Percentiles rank a stretch among this genome's conserved stretches.
Evolutionary conservation across 441 rosid genomes (phyloP).

Genomic region (Hura crepitans): DNA sequence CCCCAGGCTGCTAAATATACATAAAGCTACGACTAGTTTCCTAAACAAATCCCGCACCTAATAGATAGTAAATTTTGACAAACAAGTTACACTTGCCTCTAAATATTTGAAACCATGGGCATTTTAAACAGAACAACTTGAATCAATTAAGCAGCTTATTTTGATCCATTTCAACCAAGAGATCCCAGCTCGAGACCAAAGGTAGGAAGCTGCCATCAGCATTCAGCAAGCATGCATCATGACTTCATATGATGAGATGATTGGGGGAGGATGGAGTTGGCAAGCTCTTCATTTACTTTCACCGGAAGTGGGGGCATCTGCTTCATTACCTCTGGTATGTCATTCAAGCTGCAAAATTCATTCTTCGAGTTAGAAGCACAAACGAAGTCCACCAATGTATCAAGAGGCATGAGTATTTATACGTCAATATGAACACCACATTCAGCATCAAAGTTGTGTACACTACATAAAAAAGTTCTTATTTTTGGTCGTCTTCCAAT

Average conservation of each 20-base stretch:
- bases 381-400: not conserved
- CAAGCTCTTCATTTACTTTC: slow-evolving; percentile 76
- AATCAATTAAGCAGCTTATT: slow-evolving; percentile 16
- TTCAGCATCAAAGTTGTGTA: slow-evolving; percentile 1
- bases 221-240: slow-evolving; percentile 30
- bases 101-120: slow-evolving; percentile 9
- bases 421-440: not conserved
- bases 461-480: not conserved
- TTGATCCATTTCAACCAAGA: slow-evolving; percentile 12
- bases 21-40: slow-evolving; percentile 30
- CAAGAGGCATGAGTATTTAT: not conserved
- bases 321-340: slow-evolving; percentile 80
- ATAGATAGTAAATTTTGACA: slow-evolving; percentile 5
- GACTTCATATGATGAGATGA: slow-evolving; percentile 47
- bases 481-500: not conserved
- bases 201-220: slow-evolving; percentile 25
- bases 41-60: slow-evolving; percentile 26
- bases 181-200: slow-evolving; percentile 17
- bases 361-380: slow-evolving; percentile 18
- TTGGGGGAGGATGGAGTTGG: slow-evolving; percentile 56
- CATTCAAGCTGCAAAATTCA: slow-evolving; percentile 54
- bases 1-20: slow-evolving; percentile 26
- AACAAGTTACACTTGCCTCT: slow-evolving; percentile 14
- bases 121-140: slow-evolving; percentile 6
- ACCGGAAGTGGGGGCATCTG: slow-evolving; percentile 91